Base-by-base conservation (phyloP, 257 asterid species). In the Forsythia suspensa region DNA sequence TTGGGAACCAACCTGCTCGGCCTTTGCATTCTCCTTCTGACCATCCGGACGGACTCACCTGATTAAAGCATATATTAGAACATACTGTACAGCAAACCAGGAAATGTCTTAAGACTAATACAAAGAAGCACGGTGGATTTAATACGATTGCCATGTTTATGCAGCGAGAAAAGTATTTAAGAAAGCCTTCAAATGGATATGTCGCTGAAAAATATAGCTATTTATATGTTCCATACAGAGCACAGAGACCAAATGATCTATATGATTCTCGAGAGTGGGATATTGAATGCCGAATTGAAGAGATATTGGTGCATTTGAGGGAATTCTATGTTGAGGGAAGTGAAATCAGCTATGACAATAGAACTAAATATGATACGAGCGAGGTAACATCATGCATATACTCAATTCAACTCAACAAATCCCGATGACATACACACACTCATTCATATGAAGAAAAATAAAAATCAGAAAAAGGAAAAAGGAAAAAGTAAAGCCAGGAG, bases 1-100 rank as follows among this genome's bases (percentile, higher is more conserved):
- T 80, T 3, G 99, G 99, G 85, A 95, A 95, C 99, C 99, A 95
- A 42, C 99, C 99, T 2, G 93, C 97, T 82, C 89, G 89, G 80
- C 97, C 99, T 85, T 79, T 81, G 85, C 97, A 90, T 87, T 95
- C 99, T 74, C 99, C 99, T 89, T 95, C 99, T 8, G 97, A 87
- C 99, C 99, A 95, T 72, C 99, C 98, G 21, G 97, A 86, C 24
- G 94, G 91, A 70, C 84, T 93, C 78, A 93, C 98, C 98, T 95
- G 84, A 43, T 20, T 67, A 73, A 39, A 74, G 39, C 66, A 51
- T 15, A 18, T 29, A 43, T 20, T 71, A 70, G n/a, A 71, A 4
- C 59, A 36, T 40, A 73, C 0, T 20, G 24, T 52, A 75, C 59
- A 36, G 20, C 4, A 20, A 20, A 13, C 0, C 24, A 0, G 42